These are phyloP conservation scores for Albifimbria verrucaria DNA, from an alignment of 2,329 filamentous ascomycete species.

Conservation along the genomic window DNA sequence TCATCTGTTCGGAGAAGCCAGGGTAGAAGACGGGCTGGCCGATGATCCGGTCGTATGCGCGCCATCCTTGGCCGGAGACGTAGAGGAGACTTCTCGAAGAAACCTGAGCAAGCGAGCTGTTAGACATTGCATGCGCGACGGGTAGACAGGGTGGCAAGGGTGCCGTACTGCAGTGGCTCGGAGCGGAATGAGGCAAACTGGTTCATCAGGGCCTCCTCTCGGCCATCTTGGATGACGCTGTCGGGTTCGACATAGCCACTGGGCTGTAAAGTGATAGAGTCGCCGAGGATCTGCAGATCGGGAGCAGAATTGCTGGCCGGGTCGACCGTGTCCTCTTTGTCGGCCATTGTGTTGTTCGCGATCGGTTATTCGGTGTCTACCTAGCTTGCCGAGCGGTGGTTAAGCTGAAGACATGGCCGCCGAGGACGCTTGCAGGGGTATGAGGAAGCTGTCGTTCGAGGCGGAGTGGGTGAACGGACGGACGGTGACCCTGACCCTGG, in stretches of 20 bases:
- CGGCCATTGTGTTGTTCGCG: not conserved
- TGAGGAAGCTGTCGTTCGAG: no score
- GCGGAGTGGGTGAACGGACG: no score
- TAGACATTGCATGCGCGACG: no score
- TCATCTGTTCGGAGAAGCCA: slow-evolving; percentile 91
- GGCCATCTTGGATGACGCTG: slow-evolving; percentile 43
- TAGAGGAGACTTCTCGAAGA: slow-evolving; percentile 91
- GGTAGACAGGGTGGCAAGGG: not conserved
- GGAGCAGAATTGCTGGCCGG: slow-evolving; percentile 51
- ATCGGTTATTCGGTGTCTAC: not conserved
- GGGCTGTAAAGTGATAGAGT: slow-evolving; percentile 71
- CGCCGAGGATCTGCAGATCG: slow-evolving; percentile 74
- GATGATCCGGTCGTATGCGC: slow-evolving; percentile 85
- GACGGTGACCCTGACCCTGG: no score
- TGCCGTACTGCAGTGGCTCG: slow-evolving; percentile 55
- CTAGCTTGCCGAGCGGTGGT: not conserved
- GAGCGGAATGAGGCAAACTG: slow-evolving; percentile 84
- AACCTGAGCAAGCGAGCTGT: slow-evolving; percentile 54
- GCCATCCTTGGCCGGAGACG: slow-evolving; percentile 91
- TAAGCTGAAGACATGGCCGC: not conserved
- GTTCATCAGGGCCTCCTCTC: slow-evolving; percentile 70
- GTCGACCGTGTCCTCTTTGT: slow-evolving; percentile 24
- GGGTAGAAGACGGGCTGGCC: slow-evolving; percentile 92
- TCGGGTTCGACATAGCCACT: slow-evolving; percentile 60
- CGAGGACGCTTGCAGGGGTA: no score